Conservation (phyloP, 2,329 filamentous ascomycete genomes). For the Aspergillus pseudoglaucus region DNA sequence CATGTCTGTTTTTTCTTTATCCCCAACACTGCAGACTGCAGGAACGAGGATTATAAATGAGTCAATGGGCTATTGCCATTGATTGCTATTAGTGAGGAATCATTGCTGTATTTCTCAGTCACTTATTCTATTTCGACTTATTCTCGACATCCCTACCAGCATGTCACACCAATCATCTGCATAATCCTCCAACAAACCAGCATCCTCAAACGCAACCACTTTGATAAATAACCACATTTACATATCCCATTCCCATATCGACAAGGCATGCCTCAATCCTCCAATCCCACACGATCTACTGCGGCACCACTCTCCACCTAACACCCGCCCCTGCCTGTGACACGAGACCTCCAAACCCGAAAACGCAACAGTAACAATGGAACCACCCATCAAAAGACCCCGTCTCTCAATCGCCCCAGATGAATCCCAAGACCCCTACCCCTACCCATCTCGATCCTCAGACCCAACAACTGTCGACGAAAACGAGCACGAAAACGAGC, state of each 20-base stretch:
- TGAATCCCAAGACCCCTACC: too few species aligned
- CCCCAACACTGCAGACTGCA: too few species aligned
- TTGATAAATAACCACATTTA: too few species aligned
- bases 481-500: slow-evolving; percentile 15
- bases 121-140: too few species aligned
- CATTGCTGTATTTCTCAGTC: too few species aligned
- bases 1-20: too few species aligned
- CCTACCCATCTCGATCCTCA: background rate
- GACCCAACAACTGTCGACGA: background rate
- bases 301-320: background rate
- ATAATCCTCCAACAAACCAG: background rate
- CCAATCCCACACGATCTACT: background rate
- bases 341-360: background rate
- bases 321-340: background rate
- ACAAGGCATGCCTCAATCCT: background rate
- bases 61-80: too few species aligned
- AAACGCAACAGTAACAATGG: slow-evolving; percentile 14
- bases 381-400: slow-evolving; percentile 49
- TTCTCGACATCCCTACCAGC: too few species aligned
- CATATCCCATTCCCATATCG: background rate
- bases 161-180: too few species aligned
- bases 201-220: too few species aligned
- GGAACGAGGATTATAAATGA: too few species aligned
- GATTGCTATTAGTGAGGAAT: too few species aligned
- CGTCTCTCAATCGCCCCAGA: slow-evolving; percentile 37